These are phyloP conservation scores for Talaromyces pinophilus DNA, from an alignment of 2,329 filamentous ascomycete genomes.

Conservation along the genomic window DNA sequence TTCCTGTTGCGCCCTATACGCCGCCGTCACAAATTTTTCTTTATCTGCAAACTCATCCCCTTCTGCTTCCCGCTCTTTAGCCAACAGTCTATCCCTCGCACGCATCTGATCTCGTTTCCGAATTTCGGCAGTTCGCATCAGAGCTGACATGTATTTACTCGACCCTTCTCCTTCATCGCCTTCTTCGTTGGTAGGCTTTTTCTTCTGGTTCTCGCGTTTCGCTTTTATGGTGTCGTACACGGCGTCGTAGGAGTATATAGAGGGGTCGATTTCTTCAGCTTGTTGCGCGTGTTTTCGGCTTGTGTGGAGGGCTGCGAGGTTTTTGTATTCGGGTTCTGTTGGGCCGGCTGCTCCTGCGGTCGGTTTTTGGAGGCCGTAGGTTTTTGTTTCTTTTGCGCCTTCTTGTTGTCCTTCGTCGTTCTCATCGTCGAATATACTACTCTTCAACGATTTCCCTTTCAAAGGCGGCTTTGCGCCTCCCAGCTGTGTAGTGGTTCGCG, in stretches of 20 bases:
- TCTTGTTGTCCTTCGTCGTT: constrained; percentile 34
- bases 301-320: constrained; percentile 50
- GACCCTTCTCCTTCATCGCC: constrained; percentile 42
- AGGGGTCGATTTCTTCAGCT: constrained; percentile 48
- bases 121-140: constrained; percentile 61
- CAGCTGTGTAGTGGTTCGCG: constrained; percentile 18
- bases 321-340: constrained; percentile 36
- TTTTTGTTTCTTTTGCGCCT: neutral
- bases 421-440: constrained; percentile 41
- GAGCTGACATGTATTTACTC: constrained; percentile 60
- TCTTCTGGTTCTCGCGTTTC: constrained; percentile 34
- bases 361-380: constrained; percentile 20
- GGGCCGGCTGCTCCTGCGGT: constrained; percentile 16
- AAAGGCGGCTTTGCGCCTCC: constrained; percentile 27
- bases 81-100: constrained; percentile 61
- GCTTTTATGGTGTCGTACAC: constrained; percentile 52
- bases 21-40: constrained; percentile 66
- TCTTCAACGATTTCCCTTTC: constrained; percentile 37
- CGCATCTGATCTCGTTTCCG: constrained; percentile 65
- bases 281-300: constrained; percentile 48
- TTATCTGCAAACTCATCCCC: constrained; percentile 68
- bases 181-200: constrained; percentile 26
- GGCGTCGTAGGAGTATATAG: constrained; percentile 53
- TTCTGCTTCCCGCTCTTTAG: constrained; percentile 63
- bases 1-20: constrained; percentile 66